These are phyloP conservation scores for Aspergillus oerlinghausenensis DNA, from an alignment of 2,329 filamentous ascomycete species.

Conservation along the genomic window DNA sequence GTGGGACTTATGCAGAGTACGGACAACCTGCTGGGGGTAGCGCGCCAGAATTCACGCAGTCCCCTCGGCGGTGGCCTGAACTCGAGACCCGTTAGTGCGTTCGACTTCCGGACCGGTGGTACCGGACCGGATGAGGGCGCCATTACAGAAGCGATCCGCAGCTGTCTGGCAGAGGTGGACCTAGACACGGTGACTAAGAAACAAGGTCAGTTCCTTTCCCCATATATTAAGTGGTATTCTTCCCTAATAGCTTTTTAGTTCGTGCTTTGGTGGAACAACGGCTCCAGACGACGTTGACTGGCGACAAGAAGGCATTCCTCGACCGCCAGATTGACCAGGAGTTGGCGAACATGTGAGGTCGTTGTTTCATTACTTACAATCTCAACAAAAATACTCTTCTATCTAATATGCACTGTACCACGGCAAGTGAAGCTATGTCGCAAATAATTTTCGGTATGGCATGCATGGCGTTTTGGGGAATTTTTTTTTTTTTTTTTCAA, in stretches of 20 bases:
- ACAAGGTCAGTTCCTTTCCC: constrained; percentile 54
- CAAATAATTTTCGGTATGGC: constrained; percentile 2
- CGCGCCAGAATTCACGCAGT: constrained; percentile 40
- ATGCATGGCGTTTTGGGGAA: constrained; percentile 13
- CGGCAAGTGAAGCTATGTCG: constrained; percentile 1
- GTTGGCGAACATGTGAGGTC: constrained; percentile 77
- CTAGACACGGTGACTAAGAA: constrained; percentile 98
- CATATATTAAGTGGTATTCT: neutral
- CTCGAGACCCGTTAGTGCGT: constrained; percentile 49
- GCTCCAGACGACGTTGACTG: constrained; percentile 80
- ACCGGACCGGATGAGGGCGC: constrained; percentile 69
- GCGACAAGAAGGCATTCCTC: constrained; percentile 83
- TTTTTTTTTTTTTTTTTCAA: too few species aligned
- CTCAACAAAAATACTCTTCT: neutral
- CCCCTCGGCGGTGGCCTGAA: constrained; percentile 44
- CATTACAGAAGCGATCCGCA: constrained; percentile 80
- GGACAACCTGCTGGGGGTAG: constrained; percentile 41
- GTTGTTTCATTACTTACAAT: neutral
- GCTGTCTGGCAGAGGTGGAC: constrained; percentile 80
- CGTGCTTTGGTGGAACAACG: constrained; percentile 87
- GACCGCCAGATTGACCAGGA: constrained; percentile 91
- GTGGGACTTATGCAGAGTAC: constrained; percentile 41
- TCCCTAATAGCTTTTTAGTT: constrained; percentile 41
- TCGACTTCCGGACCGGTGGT: constrained; percentile 54
- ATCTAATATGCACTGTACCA: constrained; percentile 5